phyloP scores from a whole-genome alignment of 768 basidiomycete species.

The Cystofilobasidium ferigula region DNA sequence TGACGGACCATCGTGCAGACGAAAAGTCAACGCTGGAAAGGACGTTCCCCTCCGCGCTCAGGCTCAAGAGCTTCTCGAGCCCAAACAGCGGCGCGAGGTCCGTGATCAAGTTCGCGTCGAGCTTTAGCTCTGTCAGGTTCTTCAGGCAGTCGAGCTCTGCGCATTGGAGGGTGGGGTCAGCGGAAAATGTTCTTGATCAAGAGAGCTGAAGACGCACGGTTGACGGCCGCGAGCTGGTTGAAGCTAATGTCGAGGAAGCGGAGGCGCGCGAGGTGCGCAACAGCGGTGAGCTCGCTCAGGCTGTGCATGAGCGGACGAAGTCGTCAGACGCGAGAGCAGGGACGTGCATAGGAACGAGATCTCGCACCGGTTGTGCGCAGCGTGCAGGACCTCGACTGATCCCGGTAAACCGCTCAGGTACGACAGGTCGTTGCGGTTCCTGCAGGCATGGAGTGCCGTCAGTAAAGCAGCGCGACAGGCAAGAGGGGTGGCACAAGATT shows the following conservation, averaged over 20 bases:
- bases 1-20: constrained; percentile 57
- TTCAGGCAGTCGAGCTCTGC: constrained; percentile 72
- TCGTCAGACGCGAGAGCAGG: background rate
- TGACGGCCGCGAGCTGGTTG: constrained; percentile 78
- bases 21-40: constrained; percentile 54
- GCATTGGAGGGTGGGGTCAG: background rate
- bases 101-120: constrained; percentile 72
- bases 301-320: constrained; percentile 38
- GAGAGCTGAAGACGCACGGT: constrained; percentile 50
- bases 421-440: constrained; percentile 38
- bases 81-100: constrained; percentile 63
- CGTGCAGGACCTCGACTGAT: constrained; percentile 36
- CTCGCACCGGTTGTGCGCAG: constrained; percentile 34
- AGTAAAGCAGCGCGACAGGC: background rate
- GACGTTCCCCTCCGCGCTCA: constrained; percentile 67
- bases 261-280: constrained; percentile 70
- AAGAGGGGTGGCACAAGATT: too few relatives aligned
- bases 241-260: constrained; percentile 81
- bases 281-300: constrained; percentile 75
- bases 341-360: background rate
- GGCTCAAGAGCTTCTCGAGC: constrained; percentile 69
- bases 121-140: constrained; percentile 75
- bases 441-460: constrained; percentile 7
- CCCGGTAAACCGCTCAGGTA: constrained; percentile 43
- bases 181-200: constrained; percentile 3